These are phyloP conservation scores for Russula compacta DNA, from an alignment of 768 basidiomycete genomes.

Conservation along the genomic window DNA sequence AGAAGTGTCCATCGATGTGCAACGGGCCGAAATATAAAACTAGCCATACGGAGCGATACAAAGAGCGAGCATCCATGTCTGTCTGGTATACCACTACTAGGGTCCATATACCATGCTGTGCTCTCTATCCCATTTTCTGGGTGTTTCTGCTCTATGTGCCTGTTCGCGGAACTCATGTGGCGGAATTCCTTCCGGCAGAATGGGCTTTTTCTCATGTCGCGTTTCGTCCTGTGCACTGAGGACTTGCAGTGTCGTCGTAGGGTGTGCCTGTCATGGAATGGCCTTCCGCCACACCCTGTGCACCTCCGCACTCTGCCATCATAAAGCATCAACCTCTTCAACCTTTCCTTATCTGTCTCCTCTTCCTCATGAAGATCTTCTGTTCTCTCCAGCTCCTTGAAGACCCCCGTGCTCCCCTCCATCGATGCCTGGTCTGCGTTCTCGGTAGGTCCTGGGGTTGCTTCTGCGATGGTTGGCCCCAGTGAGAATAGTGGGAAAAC, in stretches of 20 bases:
- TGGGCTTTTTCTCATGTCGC: background rate
- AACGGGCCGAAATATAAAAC: too few species aligned
- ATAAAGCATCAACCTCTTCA: background rate
- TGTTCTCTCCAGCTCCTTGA: background rate
- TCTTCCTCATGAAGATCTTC: background rate
- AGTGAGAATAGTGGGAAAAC: background rate
- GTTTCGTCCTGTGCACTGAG: background rate
- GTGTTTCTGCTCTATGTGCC: background rate
- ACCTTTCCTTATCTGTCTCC: background rate
- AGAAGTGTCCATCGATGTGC: too few species aligned
- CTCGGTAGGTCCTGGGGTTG: background rate
- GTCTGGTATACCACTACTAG: too few species aligned
- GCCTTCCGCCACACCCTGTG: background rate
- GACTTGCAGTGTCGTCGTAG: background rate
- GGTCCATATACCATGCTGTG: too few species aligned
- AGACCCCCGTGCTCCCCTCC: background rate
- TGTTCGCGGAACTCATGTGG: accelerated
- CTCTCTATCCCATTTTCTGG: background rate
- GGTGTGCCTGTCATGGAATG: background rate
- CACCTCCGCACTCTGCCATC: background rate
- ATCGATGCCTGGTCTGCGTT: background rate
- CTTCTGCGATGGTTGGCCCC: background rate
- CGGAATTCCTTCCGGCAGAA: background rate
- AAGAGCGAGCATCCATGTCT: too few species aligned
- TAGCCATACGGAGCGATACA: too few species aligned